Evolutionary conservation across 495 filamentous ascomycete genomes (phyloP).

Genomic region (Friedmanniomyces endolithicus): DNA sequence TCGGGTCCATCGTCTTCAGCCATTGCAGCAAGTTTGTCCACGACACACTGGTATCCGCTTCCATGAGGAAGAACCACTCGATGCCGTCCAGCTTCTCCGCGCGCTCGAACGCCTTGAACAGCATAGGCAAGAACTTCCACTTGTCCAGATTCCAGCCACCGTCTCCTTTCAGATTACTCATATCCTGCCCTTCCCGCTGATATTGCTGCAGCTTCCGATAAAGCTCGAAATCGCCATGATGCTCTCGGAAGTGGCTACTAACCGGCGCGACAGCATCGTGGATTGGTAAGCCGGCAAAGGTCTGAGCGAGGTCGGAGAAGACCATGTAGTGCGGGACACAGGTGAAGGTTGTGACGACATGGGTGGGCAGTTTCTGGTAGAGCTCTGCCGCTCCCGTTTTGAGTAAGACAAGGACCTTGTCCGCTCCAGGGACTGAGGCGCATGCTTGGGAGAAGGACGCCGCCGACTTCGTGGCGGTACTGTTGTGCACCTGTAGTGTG

Average conservation of each 20-base stretch:
- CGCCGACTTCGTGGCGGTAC: neutral
- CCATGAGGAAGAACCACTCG: slow-evolving; percentile 23
- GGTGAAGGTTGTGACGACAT: slow-evolving; percentile 40
- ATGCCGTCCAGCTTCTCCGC: slow-evolving; percentile 11
- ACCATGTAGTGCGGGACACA: slow-evolving; percentile 44
- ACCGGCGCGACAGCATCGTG: slow-evolving; percentile 40
- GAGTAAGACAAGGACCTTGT: slow-evolving; percentile 26
- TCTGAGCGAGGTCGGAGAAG: slow-evolving; percentile 43
- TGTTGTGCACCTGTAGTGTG: neutral
- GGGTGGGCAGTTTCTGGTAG: slow-evolving; percentile 28
- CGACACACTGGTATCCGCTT: slow-evolving; percentile 20
- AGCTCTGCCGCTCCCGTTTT: slow-evolving; percentile 30
- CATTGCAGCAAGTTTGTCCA: slow-evolving; percentile 22
- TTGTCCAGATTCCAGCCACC: slow-evolving; percentile 47
- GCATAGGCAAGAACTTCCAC: slow-evolving; percentile 49
- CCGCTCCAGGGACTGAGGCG: slow-evolving; percentile 13
- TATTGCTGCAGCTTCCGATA: slow-evolving; percentile 38
- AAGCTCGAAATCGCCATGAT: slow-evolving; percentile 39
- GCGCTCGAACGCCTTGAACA: slow-evolving; percentile 34
- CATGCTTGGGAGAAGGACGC: neutral
- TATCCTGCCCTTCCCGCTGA: slow-evolving; percentile 34
- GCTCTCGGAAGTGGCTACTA: slow-evolving; percentile 27
- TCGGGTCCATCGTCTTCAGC: slow-evolving; percentile 14
- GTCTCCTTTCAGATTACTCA: slow-evolving; percentile 26
- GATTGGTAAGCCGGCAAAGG: slow-evolving; percentile 36